Percentiles rank a stretch among this genome's conserved stretches.
Evolutionary conservation across 2,329 filamentous ascomycete species (phyloP).

Genomic region (Scortechinia acanthostroma): DNA sequence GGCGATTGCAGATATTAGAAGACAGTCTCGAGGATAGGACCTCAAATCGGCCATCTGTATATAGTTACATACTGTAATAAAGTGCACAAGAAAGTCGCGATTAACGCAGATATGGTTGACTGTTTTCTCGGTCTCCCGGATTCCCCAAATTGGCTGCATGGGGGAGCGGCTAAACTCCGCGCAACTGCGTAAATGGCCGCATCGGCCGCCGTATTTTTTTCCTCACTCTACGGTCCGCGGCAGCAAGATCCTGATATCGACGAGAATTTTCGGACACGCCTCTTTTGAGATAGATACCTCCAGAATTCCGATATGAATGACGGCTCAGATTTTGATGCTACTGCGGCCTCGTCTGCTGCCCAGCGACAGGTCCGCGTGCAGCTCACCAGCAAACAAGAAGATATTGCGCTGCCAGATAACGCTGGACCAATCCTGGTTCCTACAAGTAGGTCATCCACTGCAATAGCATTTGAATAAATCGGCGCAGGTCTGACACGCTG

Average conservation of each 20-base stretch:
- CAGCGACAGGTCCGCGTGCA: conserved; percentile 43
- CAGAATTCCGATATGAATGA: not conserved
- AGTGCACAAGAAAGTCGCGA: not conserved
- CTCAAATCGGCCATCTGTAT: conserved; percentile 3
- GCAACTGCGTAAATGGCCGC: conserved; percentile 24
- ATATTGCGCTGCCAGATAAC: conserved; percentile 42
- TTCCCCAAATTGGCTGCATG: conserved; percentile 1
- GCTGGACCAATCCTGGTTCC: conserved; percentile 48
- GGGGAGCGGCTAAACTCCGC: not conserved
- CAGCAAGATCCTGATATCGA: no score
- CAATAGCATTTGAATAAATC: no score
- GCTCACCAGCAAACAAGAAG: conserved; percentile 39
- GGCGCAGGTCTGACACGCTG: no score
- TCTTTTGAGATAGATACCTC: no score
- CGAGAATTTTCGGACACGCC: no score
- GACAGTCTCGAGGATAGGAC: conserved; percentile 19
- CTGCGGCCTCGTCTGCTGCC: conserved; percentile 4
- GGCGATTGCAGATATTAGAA: conserved; percentile 44
- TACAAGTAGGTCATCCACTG: conserved; percentile 31
- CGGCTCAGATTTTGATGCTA: no score
- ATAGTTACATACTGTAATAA: conserved; percentile 2
- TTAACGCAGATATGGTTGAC: conserved; percentile 5
- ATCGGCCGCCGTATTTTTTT: conserved; percentile 24
- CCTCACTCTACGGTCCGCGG: no score
- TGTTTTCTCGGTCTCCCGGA: not conserved